These are phyloP conservation scores for Stemphylium vesicarium DNA, from an alignment of 2,329 filamentous ascomycete genomes.

Conservation along the genomic window DNA sequence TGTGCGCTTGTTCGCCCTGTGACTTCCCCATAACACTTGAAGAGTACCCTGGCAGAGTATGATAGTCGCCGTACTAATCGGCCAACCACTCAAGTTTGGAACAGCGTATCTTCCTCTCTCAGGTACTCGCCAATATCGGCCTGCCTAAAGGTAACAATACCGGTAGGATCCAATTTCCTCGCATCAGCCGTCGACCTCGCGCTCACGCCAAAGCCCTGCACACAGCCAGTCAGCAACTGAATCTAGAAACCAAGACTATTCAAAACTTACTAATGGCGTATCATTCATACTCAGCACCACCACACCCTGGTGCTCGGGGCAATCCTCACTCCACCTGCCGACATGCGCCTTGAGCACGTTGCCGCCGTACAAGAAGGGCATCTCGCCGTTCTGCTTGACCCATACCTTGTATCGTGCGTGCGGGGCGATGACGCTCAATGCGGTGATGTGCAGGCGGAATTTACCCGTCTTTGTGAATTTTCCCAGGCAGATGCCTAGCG, in stretches of 20 bases:
- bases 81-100: slow-evolving; percentile 55
- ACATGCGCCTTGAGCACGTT: slow-evolving; percentile 86
- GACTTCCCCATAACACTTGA: neutral
- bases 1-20: slow-evolving; percentile 1
- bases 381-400: slow-evolving; percentile 94
- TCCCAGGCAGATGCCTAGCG: slow-evolving; percentile 86
- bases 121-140: slow-evolving; percentile 95
- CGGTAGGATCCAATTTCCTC: slow-evolving; percentile 85
- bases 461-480: slow-evolving; percentile 98
- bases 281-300: slow-evolving; percentile 93
- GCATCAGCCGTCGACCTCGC: slow-evolving; percentile 86
- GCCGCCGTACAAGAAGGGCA: slow-evolving; percentile 95
- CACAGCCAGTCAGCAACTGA: slow-evolving; percentile 23
- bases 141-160: slow-evolving; percentile 87
- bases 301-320: slow-evolving; percentile 89
- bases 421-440: slow-evolving; percentile 84
- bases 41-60: slow-evolving; percentile 1
- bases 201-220: slow-evolving; percentile 85
- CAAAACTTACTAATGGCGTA: slow-evolving; percentile 67
- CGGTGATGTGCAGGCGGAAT: slow-evolving; percentile 92
- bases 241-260: too few relatives aligned
- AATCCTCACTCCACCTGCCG: slow-evolving; percentile 87
- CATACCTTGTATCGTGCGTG: slow-evolving; percentile 97
- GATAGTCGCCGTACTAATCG: neutral
- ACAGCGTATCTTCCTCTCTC: slow-evolving; percentile 75